Percentiles rank a stretch among this genome's conserved stretches.
phyloP scores from a whole-genome alignment of 1,284 basidiomycete species.

The Trichosporon sp. region DNA sequence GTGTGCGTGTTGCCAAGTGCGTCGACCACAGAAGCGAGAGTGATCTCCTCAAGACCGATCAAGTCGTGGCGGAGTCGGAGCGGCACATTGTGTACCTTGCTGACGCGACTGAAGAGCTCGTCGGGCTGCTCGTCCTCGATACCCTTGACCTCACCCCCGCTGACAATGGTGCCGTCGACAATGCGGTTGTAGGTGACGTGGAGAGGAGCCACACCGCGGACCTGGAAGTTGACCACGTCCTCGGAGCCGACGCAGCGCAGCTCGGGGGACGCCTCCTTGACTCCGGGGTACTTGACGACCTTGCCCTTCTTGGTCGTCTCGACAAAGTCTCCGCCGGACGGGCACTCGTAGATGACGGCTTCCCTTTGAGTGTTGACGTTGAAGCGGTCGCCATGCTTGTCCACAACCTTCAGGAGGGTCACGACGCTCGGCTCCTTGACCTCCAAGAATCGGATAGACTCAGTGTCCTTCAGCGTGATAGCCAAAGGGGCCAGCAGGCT shows the following conservation, averaged over 20 bases:
- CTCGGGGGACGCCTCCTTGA: slow-evolving; percentile 42
- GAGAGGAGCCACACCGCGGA: slow-evolving; percentile 71
- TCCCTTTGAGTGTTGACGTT: slow-evolving; percentile 59
- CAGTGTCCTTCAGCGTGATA: slow-evolving; percentile 50
- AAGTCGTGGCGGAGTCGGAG: slow-evolving; percentile 34
- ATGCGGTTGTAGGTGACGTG: slow-evolving; percentile 67
- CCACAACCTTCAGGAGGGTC: slow-evolving; percentile 64
- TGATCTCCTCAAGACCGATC: slow-evolving; percentile 49
- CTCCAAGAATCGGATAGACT: slow-evolving; percentile 66
- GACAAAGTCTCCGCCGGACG: slow-evolving; percentile 53
- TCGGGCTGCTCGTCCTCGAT: slow-evolving; percentile 57
- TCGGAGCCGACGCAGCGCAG: slow-evolving; percentile 65
- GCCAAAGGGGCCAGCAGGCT: slow-evolving; percentile 22
- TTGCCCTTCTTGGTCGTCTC: slow-evolving; percentile 21
- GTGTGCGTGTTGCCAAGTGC: slow-evolving; percentile 51
- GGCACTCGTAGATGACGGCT: slow-evolving; percentile 74
- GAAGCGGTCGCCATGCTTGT: slow-evolving; percentile 61
- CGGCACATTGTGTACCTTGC: slow-evolving; percentile 37
- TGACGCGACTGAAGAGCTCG: slow-evolving; percentile 28
- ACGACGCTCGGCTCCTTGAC: slow-evolving; percentile 66
- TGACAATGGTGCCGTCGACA: slow-evolving; percentile 51
- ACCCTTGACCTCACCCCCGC: slow-evolving; percentile 66
- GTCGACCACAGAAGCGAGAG: slow-evolving; percentile 44
- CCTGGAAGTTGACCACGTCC: slow-evolving; percentile 60
- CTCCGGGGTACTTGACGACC: slow-evolving; percentile 9